These are phyloP conservation scores for Epipyxis sp. DNA, from an alignment of 108 stramenopile genomes.

Conservation along the genomic window DNA sequence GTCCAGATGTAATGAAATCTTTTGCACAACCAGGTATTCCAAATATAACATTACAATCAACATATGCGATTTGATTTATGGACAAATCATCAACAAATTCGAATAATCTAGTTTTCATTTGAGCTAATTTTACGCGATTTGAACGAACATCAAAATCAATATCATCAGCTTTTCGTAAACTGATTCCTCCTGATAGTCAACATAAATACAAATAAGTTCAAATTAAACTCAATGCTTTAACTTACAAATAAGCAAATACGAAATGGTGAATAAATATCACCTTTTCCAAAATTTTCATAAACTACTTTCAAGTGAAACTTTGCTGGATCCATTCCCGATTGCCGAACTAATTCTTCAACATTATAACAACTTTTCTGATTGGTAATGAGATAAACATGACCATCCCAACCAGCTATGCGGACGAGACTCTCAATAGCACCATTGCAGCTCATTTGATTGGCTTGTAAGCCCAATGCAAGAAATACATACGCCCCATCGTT, in stretches of 20 bases:
- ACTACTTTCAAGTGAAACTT: neutral
- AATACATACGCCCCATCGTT: neutral
- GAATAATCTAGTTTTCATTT: slow-evolving; percentile 12
- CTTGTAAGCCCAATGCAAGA: slow-evolving; percentile 1
- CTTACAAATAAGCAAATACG: too few relatives aligned
- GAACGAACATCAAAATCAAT: neutral
- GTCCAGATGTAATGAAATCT: neutral
- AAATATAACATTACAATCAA: slow-evolving; percentile 11
- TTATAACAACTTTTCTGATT: neutral
- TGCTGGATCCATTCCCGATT: neutral
- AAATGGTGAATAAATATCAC: neutral
- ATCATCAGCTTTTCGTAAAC: too few relatives aligned
- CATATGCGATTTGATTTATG: slow-evolving; percentile 1
- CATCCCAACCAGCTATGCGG: slow-evolving; percentile 15
- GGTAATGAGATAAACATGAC: slow-evolving; percentile 1
- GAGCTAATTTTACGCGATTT: neutral
- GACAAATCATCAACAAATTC: neutral
- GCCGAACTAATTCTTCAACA: neutral
- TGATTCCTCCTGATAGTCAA: too few relatives aligned
- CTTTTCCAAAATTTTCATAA: neutral
- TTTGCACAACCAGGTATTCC: neutral
- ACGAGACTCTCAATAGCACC: slow-evolving; percentile 3
- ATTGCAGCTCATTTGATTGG: slow-evolving; percentile 16
- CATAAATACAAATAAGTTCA: too few relatives aligned
- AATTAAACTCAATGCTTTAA: too few relatives aligned